Conservation (phyloP, 169 alveolate genomes). For the Plasmodium sp. region DNA sequence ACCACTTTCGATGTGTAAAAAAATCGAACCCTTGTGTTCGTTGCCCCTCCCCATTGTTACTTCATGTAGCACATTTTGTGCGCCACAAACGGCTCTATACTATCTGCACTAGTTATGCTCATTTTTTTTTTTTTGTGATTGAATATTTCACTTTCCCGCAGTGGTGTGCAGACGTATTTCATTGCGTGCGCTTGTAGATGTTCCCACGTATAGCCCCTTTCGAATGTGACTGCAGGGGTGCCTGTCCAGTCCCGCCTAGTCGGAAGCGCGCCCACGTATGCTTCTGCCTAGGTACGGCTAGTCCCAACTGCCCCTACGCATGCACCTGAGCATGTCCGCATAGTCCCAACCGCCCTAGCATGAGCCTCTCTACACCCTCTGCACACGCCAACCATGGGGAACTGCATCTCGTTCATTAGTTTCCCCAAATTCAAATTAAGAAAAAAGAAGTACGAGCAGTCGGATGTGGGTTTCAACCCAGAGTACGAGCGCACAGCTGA, state of each 20-base stretch:
- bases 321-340: not conserved
- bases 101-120: not conserved
- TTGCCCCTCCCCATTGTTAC: not conserved
- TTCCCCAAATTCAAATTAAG: slow-evolving; percentile 30
- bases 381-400: slow-evolving; percentile 35
- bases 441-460: not conserved
- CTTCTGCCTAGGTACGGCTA: too few species aligned
- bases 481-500: not conserved
- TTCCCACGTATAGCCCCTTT: not conserved
- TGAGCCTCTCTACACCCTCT: not conserved
- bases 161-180: not conserved
- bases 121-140: not conserved
- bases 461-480: slow-evolving; percentile 1
- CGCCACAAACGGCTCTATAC: not conserved
- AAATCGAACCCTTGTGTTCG: not conserved
- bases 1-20: not conserved
- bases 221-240: not conserved
- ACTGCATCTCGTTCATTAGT: slow-evolving; percentile 44
- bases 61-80: not conserved
- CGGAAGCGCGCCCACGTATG: not conserved
- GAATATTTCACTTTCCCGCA: not conserved
- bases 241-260: not conserved
- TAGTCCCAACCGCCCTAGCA: too few species aligned
- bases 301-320: too few species aligned
- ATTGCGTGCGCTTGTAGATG: not conserved